Evolutionary conservation across 257 asterid species (phyloP).

Genomic region (Solanum habrochaites): DNA sequence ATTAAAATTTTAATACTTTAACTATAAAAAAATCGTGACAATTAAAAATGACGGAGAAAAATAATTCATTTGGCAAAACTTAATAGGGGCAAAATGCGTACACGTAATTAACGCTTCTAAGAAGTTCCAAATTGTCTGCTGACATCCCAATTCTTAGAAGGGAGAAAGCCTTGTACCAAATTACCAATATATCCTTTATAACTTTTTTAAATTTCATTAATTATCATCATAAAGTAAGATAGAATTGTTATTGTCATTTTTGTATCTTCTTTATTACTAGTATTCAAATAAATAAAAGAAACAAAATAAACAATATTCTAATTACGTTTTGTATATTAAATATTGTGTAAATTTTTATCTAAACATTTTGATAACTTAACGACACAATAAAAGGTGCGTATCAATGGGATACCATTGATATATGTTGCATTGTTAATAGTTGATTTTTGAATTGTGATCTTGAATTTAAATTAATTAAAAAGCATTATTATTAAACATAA

Average conservation of each 20-base stretch:
- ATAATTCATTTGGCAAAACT: neutral
- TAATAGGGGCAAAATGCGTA: neutral
- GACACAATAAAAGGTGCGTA: fast-evolving
- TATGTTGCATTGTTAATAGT: neutral
- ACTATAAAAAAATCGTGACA: fast-evolving
- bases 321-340: neutral
- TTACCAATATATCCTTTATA: neutral
- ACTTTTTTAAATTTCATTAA: too few relatives aligned
- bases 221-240: neutral
- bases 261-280: neutral
- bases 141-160: neutral
- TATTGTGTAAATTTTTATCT: neutral
- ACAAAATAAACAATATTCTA: neutral
- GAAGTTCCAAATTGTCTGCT: neutral
- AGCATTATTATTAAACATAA: neutral
- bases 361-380: neutral
- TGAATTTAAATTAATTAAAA: fast-evolving
- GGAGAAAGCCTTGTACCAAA: neutral
- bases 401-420: neutral
- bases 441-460: neutral
- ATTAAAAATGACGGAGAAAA: fast-evolving
- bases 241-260: neutral
- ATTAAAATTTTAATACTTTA: fast-evolving
- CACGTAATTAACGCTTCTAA: neutral
- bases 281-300: neutral